phyloP scores from a whole-genome alignment of 345 rosid species.

The Bruguiera sexangula region DNA sequence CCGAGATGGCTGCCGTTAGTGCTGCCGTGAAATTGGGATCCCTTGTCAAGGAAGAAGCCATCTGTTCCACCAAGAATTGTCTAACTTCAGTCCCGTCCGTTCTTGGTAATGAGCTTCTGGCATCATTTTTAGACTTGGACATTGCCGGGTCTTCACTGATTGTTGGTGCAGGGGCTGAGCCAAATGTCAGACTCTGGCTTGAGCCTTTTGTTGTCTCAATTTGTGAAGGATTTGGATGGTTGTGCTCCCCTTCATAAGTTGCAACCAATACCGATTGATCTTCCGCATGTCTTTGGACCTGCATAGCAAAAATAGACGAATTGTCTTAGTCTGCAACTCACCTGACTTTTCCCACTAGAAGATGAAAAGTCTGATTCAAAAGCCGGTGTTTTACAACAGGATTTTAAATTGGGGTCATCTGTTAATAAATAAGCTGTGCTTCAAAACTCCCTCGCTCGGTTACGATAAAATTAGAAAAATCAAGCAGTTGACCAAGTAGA shows the following conservation, averaged over 20 bases:
- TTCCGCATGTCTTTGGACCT: constrained; percentile 90
- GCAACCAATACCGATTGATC: constrained; percentile 91
- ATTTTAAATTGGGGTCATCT: no score
- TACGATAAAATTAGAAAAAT: no score
- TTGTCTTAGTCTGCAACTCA: background rate
- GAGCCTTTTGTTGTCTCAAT: constrained; percentile 48
- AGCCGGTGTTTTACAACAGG: no score
- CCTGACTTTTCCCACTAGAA: background rate
- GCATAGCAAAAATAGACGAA: constrained; percentile 12
- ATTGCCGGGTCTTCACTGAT: constrained; percentile 50
- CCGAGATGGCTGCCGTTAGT: constrained; percentile 7
- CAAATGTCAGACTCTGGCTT: constrained; percentile 33
- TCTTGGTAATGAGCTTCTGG: constrained; percentile 32
- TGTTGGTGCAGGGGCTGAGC: constrained; percentile 44
- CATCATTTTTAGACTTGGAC: constrained; percentile 32
- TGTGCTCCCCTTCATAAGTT: constrained; percentile 97
- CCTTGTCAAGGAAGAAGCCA: constrained; percentile 16
- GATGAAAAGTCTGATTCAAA: background rate
- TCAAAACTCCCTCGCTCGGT: no score
- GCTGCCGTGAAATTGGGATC: background rate
- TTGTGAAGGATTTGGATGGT: constrained; percentile 71
- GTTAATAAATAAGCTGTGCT: no score
- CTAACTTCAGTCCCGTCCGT: constrained; percentile 52
- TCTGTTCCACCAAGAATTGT: constrained; percentile 55
- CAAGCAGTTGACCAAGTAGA: no score